Base-by-base conservation (phyloP, 1,284 basidiomycete species). In the Ganoderma sp. region DNA sequence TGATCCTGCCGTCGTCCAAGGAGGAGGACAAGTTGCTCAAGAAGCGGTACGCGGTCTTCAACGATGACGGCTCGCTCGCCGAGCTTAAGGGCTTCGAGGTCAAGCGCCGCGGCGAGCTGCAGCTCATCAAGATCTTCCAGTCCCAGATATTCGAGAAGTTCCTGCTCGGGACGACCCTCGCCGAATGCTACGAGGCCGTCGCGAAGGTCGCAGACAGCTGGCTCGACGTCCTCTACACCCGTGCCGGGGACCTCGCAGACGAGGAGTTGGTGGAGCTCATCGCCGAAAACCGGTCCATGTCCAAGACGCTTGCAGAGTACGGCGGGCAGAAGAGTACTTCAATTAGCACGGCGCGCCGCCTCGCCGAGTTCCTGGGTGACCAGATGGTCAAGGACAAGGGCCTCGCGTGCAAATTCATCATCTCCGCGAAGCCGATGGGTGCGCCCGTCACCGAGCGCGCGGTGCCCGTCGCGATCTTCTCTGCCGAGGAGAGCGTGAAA, bases 341-440 rank as follows among this genome's bases (percentile, higher is more conserved):
- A 0, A 99, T 99, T 81, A 97, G 94, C 71, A 99, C 98, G 0
- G 98, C 98, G 1, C 90, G 89, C 71, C 92, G 98, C 71, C 85
- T 99, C 10, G 97, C 98, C 3, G 98, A 99, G 80, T 99, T 99
- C 82, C 82, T 99, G 66, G 98, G 98, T 32, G 92, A 97, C 75
- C 95, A 98, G 77, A 99, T 99, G 97, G 96, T 99, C 76, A 99
- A 99, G 81, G 97, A 99, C 84, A 99, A 99, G 79, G 98, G 98
- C 67, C 88, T 99, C 15, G 95, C 98, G 1, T 99, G 98, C 86
- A 97, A 97, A 76, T 99, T 99, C 80, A 97, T 99, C 84, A 98
- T 99, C 75, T 99, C 97, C 32, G 92, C 93, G 28, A 95, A 95
- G 77, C 98, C 98, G 2, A 85, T 89, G 58, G 97, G 97, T 14